phyloP scores from a whole-genome alignment of 768 basidiomycete genomes.

The Rossbeevera mucosa region DNA sequence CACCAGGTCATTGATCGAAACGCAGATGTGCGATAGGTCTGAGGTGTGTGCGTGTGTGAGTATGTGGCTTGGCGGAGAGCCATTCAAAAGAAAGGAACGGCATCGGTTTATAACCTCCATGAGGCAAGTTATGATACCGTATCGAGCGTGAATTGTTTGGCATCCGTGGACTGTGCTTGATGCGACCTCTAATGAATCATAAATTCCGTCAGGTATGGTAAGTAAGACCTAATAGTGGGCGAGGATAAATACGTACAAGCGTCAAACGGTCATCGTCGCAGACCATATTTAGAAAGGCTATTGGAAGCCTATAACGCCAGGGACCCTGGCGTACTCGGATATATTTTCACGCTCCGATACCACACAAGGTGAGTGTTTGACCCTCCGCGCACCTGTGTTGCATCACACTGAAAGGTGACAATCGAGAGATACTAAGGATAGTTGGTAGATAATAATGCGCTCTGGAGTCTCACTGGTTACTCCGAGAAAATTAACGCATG shows the following conservation, averaged over 20 bases:
- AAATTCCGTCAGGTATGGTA: conserved; percentile 6
- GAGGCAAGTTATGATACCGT: conserved; percentile 16
- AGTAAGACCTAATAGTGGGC: conserved; percentile 19
- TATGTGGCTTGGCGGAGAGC: neutral
- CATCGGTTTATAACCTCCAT: conserved; percentile 6
- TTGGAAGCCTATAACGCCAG: conserved; percentile 7
- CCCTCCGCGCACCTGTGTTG: conserved; percentile 6
- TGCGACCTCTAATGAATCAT: conserved; percentile 15
- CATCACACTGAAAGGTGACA: conserved; percentile 1
- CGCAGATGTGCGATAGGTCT: conserved; percentile 19
- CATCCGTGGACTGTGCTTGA: conserved; percentile 6
- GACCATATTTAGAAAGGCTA: conserved; percentile 18
- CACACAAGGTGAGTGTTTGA: neutral
- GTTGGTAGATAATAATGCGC: neutral
- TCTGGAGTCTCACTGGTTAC: neutral
- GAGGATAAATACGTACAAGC: conserved; percentile 25
- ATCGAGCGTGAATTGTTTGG: conserved; percentile 13
- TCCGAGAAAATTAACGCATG: neutral
- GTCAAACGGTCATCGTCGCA: neutral
- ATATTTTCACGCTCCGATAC: neutral
- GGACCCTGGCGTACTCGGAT: conserved; percentile 5
- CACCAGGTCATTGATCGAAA: conserved; percentile 23
- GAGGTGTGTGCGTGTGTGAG: conserved; percentile 2
- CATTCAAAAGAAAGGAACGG: conserved; percentile 5
- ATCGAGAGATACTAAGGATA: conserved; percentile 1